Evolutionary conservation across 1,139 yeast genomes (phyloP).

Genomic region (Diutina neorugosa): DNA sequence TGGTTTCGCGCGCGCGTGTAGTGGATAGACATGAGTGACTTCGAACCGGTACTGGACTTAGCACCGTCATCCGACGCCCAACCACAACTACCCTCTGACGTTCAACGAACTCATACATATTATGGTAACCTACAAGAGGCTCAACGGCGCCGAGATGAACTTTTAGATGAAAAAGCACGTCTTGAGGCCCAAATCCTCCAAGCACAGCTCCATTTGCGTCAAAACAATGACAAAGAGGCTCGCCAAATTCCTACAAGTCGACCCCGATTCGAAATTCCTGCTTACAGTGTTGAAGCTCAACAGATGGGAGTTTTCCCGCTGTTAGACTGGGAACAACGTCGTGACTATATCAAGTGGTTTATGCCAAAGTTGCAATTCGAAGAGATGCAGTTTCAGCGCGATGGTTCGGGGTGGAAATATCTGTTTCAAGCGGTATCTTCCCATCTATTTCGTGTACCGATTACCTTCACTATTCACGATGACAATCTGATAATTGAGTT

Average conservation of each 20-base stretch:
- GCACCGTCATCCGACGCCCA: neutral
- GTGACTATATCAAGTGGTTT: neutral
- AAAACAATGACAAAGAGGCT: neutral
- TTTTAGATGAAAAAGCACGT: neutral
- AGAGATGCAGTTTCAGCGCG: neutral
- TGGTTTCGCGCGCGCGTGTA: neutral
- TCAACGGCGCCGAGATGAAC: neutral
- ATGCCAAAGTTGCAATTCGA: neutral
- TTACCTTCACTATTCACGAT: neutral
- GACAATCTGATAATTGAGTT: neutral
- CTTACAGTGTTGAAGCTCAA: neutral
- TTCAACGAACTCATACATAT: neutral
- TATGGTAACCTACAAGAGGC: neutral
- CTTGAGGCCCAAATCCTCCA: neutral
- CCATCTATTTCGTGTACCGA: neutral
- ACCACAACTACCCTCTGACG: neutral
- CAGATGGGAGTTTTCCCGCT: neutral
- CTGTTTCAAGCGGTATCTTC: neutral
- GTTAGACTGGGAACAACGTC: neutral
- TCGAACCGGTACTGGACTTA: neutral
- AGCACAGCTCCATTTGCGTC: neutral
- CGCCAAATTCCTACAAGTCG: neutral
- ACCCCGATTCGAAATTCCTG: neutral
- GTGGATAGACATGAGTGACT: neutral
- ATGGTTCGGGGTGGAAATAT: neutral